Base-by-base conservation (phyloP, 2,329 filamentous ascomycete species). In the Exophiala aquamarina region DNA sequence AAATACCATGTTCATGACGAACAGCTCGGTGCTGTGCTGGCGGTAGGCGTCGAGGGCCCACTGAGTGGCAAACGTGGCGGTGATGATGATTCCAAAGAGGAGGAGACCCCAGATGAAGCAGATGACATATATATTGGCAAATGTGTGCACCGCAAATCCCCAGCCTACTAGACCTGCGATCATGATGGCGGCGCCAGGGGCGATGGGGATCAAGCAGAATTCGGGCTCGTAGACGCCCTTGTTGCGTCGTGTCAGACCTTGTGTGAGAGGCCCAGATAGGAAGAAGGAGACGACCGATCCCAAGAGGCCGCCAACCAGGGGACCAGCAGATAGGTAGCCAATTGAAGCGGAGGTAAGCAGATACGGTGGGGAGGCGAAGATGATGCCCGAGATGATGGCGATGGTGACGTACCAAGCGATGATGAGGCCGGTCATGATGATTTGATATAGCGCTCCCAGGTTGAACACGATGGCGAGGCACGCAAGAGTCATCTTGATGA, bases 241-340 rank as follows among this genome's bases (percentile, higher is more conserved):
- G 56, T 72, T 73, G 18, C 69, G 64, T 3, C 67, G 63, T 0
- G 72, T 68, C 3, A 74, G 58, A 36, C 48, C 59, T n/a, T 71
- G 59, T 3, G 60, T 56, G 10, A 68, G 35, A 15, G 50, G 51
- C 44, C 68, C 66, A 1, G 60, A 61, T 10, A 63, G 37, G 2
- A 58, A 9, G 61, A 63, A n/a, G 60, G 50, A 42, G 14, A 53
- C 39, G 15, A 39, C 14, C 1, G 45, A 41, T 19, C 43, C 46
- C 17, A 48, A 17, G 4, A 53, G 21, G 7, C 43, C 52, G 13
- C 49, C 50, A 18, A 53, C 44, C 14, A 53, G 38, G 3, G 42
- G 42, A 15, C 46, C 50, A 9, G 46, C 42, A 6, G 36, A 54
- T 26, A 61, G 55, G 23, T 63, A 56, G n/a, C 61, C 61, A 0